Evolutionary conservation across 139 green algal species (phyloP), one percentile per base, ranked within the genome.

Genomic region (Closterium sp.): DNA sequence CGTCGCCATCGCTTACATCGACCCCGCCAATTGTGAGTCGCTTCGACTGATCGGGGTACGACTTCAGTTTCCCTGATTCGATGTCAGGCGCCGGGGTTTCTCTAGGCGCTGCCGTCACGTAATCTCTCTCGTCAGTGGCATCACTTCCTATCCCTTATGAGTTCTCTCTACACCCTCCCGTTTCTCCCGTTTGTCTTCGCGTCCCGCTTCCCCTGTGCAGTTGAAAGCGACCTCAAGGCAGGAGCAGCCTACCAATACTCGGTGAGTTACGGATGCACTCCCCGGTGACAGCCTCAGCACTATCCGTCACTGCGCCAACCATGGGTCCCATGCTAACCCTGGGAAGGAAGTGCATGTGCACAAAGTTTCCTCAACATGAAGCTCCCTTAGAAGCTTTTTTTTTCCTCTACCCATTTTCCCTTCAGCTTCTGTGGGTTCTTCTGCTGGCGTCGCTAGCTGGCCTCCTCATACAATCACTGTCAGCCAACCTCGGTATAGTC

Each of bases 1-100:
- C 1, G 98, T 98, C 95, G 96, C 93, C 34, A 98, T 98, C 34
- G 97, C 96, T 0, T 98, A 98, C 88, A 94, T 98, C 76, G 97
- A 99, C 93, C 97, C 97, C 5, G 97, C 97, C 0, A 99, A 99
- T 90, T 92, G 92, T 93, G 23, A 92, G 89, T n/a, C 30, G 4
- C 12, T 76, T 28, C 4, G 4, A 2, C 55, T 76, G 55, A 16
- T 76, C n/a, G n/a, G n/a, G n/a, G n/a, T n/a, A n/a, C n/a, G n/a
- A n/a, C n/a, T n/a, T n/a, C n/a, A n/a, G n/a, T n/a, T n/a, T n/a
- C n/a, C n/a, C n/a, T n/a, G n/a, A n/a, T n/a, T n/a, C n/a, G n/a
- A n/a, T n/a, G n/a, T n/a, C n/a, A n/a, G n/a, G n/a, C n/a, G n/a
- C n/a, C n/a, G n/a, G n/a, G n/a, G n/a, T n/a, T n/a, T n/a, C n/a